Evolutionary conservation across 2,329 filamentous ascomycete genomes (phyloP), one percentile per base, ranked within the genome.

Genomic region (Alternaria rosae): DNA sequence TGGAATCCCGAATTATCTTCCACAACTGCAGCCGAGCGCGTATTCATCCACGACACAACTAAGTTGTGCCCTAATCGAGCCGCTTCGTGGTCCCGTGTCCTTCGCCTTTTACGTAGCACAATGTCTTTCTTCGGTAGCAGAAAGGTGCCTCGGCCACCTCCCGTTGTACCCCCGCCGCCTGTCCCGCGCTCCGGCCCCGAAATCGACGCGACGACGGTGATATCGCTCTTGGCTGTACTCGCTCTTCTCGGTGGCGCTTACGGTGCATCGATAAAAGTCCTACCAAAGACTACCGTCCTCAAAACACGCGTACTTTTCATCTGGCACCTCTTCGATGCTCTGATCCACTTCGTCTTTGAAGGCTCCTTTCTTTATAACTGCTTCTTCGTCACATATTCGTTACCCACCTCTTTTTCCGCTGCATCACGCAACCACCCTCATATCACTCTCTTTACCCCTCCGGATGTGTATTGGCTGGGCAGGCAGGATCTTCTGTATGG

Each of bases 311-410:
- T 92, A 76, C 89, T 97, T 67, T 97, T 97, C 85, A 87, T 96
- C 81, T 97, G 94, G 94, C 94, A 97, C 82, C 86, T 92, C 38
- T 96, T 97, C 82, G 94, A 97, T 79, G 92, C 92, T 30, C 86
- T 97, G 44, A 94, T 94, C 74, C 95, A 99, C 83, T 88, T 96
- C 80, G 84, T 93, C 78, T 91, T 98, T 77, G 94, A 98, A 82
- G 94, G 93, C 56, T 91, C 89, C 73, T 98, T 93, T 80, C 88
- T 97, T 23, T 97, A 93, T 85, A 92, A 97, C 82, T 97, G 92
- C 83, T 96, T 98, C 86, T 94, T 93, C 85, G 85, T 85, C 69
- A 88, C 83, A 72, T 80, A 80, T 50, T 72, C 78, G 20, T 76
- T 86, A 41, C 79, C 83, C 8, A 78, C 79, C 41, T 70, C 69